Conservation (phyloP, 192 early-diverging fungal genomes). For the Podila horticola region DNA sequence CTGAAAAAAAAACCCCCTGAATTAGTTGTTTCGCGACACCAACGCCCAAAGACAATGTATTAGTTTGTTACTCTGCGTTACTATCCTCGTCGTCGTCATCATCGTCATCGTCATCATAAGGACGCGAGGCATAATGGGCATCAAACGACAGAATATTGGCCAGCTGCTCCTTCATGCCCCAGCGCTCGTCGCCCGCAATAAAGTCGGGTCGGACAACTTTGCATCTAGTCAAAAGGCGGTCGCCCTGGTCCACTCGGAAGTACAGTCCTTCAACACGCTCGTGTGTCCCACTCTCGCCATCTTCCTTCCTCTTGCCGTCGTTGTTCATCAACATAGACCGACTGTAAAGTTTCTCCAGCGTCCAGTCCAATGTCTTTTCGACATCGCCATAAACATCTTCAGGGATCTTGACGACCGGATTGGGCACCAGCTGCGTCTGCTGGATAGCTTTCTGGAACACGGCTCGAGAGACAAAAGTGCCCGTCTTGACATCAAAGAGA, state of each 20-base stretch:
- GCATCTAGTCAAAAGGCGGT: slow-evolving; percentile 40
- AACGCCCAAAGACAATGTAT: too few relatives aligned
- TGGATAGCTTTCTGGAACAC: slow-evolving; percentile 29
- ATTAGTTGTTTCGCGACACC: too few relatives aligned
- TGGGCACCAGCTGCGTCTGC: slow-evolving; percentile 24
- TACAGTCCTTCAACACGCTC: slow-evolving; percentile 45
- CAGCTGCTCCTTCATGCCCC: slow-evolving; percentile 41
- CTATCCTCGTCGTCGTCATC: neutral
- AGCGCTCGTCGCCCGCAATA: slow-evolving; percentile 46
- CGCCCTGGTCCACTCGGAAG: slow-evolving; percentile 45
- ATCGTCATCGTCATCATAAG: slow-evolving; percentile 14
- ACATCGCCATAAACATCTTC: slow-evolving; percentile 21
- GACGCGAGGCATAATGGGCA: neutral
- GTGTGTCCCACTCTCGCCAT: neutral
- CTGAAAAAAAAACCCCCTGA: too few relatives aligned
- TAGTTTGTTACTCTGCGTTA: neutral
- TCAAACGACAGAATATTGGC: slow-evolving; percentile 19
- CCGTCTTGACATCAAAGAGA: slow-evolving; percentile 45
- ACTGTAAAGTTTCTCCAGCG: slow-evolving; percentile 21
- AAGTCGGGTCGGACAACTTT: slow-evolving; percentile 48
- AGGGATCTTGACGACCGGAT: slow-evolving; percentile 22
- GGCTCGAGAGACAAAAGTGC: slow-evolving; percentile 42
- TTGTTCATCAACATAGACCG: slow-evolving; percentile 32
- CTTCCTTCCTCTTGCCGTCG: neutral
- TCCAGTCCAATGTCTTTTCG: slow-evolving; percentile 34